Evolutionary conservation across 2,329 filamentous ascomycete species (phyloP).

Genomic region (Harringtonia aguacate): DNA sequence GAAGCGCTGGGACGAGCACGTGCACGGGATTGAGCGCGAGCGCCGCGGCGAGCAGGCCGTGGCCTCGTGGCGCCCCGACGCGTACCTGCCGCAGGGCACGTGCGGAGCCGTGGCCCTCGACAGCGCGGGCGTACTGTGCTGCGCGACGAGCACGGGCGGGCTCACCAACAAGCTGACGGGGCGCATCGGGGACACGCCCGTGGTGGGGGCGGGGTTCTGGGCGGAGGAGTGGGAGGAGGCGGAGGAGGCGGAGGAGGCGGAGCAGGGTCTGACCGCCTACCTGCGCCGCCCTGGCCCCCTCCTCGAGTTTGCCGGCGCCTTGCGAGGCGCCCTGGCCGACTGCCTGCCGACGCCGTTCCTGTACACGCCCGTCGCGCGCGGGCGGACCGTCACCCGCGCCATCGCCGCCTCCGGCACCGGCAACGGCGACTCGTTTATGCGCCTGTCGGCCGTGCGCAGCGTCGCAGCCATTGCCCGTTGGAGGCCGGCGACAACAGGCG

Average conservation of each 20-base stretch:
- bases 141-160: conserved; percentile 60
- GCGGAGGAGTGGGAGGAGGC: conserved; percentile 68
- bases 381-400: conserved; percentile 27
- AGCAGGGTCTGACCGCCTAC: too few species aligned
- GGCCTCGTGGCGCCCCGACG: conserved; percentile 9
- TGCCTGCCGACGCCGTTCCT: conserved; percentile 42
- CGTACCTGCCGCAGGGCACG: conserved; percentile 71
- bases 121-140: conserved; percentile 59
- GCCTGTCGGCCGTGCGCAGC: conserved; percentile 59
- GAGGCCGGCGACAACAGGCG: conserved; percentile 35
- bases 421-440: conserved; percentile 81
- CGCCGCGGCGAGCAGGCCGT: conserved; percentile 22
- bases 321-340: conserved; percentile 43
- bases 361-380: conserved; percentile 22
- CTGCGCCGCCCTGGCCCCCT: too few species aligned
- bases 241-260: background rate
- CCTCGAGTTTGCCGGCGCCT: conserved; percentile 27
- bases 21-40: conserved; percentile 38
- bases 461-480: conserved; percentile 65
- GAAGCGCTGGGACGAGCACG: conserved; percentile 60
- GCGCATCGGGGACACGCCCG: conserved; percentile 77
- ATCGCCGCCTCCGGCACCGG: conserved; percentile 67
- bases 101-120: conserved; percentile 77
- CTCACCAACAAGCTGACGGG: conserved; percentile 84
- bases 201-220: conserved; percentile 79